Evolutionary conservation across 495 filamentous ascomycete genomes (phyloP).

Genomic region (Hamigera avellanea): DNA sequence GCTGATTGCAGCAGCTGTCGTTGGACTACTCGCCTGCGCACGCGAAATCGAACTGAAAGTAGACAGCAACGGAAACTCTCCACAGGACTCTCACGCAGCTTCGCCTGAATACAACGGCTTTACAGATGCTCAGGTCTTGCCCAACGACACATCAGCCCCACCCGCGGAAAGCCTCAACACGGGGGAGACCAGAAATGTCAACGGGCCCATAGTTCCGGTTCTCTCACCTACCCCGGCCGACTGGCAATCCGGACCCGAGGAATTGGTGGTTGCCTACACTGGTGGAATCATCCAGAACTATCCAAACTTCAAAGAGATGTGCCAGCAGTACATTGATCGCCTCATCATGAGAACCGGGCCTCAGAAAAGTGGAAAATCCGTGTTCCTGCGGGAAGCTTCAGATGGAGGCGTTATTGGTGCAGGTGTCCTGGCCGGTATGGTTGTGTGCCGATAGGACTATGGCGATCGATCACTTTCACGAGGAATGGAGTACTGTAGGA

Average conservation of each 20-base stretch:
- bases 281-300: conserved; percentile 71
- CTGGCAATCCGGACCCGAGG: conserved; percentile 41
- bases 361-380: conserved; percentile 40
- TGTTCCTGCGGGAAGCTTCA: conserved; percentile 56
- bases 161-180: neutral
- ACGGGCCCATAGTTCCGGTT: conserved; percentile 35
- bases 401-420: conserved; percentile 71
- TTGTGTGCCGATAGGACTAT: conserved; percentile 16
- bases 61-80: conserved; percentile 29
- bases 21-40: conserved; percentile 55
- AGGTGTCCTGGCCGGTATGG: conserved; percentile 59
- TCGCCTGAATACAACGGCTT: no score
- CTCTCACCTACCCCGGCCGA: conserved; percentile 21
- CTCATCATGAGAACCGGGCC: conserved; percentile 48
- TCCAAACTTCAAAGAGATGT: conserved; percentile 57
- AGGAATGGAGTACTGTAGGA: no score
- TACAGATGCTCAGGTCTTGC: no score
- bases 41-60: conserved; percentile 47
- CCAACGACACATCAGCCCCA: neutral
- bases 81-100: conserved; percentile 14
- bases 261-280: conserved; percentile 66
- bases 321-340: conserved; percentile 53
- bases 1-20: conserved; percentile 58
- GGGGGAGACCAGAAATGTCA: conserved; percentile 6
- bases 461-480: no score